A percentile compares a stretch with the other conserved stretches of the same genome.
phyloP scores from a whole-genome alignment of 1,139 yeast genomes.

The Suhomyces bolitotheri region DNA sequence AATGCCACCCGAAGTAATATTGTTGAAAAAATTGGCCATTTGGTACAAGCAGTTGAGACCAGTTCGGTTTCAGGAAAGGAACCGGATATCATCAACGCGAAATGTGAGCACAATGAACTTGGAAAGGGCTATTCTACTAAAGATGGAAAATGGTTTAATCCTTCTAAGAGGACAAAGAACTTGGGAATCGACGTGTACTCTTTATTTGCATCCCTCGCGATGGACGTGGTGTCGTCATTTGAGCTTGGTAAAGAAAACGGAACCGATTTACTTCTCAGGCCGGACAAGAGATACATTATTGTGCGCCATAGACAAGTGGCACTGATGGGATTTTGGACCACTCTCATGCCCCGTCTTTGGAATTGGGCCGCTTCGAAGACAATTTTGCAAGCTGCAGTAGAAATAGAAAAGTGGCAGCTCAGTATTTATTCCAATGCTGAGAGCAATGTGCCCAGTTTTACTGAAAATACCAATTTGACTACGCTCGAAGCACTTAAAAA shows the following conservation, averaged over 20 bases:
- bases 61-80: conserved; percentile 34
- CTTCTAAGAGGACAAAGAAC: conserved; percentile 20
- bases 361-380: conserved; percentile 46
- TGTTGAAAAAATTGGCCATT: conserved; percentile 26
- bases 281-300: conserved; percentile 45
- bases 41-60: conserved; percentile 28
- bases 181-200: conserved; percentile 58
- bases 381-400: conserved; percentile 38
- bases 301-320: conserved; percentile 55
- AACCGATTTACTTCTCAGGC: conserved; percentile 40
- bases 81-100: conserved; percentile 39
- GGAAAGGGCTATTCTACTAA: conserved; percentile 31
- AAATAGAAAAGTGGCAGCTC: conserved; percentile 54
- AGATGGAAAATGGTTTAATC: conserved; percentile 33
- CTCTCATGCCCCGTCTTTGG: conserved; percentile 59
- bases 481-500: conserved; percentile 39
- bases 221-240: conserved; percentile 67
- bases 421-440: conserved; percentile 43
- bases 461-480: conserved; percentile 24
- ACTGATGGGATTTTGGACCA: conserved; percentile 70
- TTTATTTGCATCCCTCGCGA: conserved; percentile 67
- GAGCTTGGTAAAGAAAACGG: conserved; percentile 55
- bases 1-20: conserved; percentile 30
- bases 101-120: conserved; percentile 31
- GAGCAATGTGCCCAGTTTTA: conserved; percentile 25